Evolutionary conservation across 148 eudicot genomes (phyloP).

Genomic region (Linanthus parryae): DNA sequence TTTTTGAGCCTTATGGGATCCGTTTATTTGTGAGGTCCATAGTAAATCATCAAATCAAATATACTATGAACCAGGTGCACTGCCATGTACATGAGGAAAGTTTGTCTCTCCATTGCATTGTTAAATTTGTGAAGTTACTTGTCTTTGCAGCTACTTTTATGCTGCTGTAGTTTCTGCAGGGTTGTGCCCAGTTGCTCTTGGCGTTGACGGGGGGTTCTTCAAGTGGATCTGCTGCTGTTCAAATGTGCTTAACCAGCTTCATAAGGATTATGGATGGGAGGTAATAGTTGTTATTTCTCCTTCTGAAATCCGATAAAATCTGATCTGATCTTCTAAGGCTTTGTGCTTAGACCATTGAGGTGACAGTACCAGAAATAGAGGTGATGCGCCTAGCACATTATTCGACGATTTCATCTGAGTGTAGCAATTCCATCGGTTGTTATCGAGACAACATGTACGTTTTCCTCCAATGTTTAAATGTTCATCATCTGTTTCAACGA

Average conservation of each 20-base stretch:
- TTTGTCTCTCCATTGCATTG: too few relatives aligned
- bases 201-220: constrained; percentile 98
- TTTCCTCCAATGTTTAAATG: too few relatives aligned
- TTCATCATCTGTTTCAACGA: too few relatives aligned
- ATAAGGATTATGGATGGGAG: constrained; percentile 79
- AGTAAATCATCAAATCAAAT: too few relatives aligned
- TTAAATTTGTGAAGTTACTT: too few relatives aligned
- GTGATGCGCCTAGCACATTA: constrained; percentile 93
- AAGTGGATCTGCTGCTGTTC: too few relatives aligned
- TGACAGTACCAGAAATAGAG: constrained; percentile 89
- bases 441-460: constrained; percentile 61
- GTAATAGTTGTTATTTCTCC: constrained; percentile 22
- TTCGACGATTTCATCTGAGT: constrained; percentile 84
- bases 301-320: not conserved
- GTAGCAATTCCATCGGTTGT: constrained; percentile 58
- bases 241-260: constrained; percentile 46
- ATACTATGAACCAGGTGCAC: too few relatives aligned
- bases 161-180: constrained; percentile 97
- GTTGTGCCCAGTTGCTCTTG: constrained; percentile 91
- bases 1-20: too few relatives aligned
- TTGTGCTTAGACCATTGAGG: constrained; percentile 56
- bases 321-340: constrained; percentile 12
- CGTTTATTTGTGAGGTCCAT: too few relatives aligned
- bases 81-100: too few relatives aligned
- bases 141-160: too few relatives aligned